These are phyloP conservation scores for Heracleum sosnowskyi DNA, from an alignment of 129 eudicot genomes.

Conservation along the genomic window DNA sequence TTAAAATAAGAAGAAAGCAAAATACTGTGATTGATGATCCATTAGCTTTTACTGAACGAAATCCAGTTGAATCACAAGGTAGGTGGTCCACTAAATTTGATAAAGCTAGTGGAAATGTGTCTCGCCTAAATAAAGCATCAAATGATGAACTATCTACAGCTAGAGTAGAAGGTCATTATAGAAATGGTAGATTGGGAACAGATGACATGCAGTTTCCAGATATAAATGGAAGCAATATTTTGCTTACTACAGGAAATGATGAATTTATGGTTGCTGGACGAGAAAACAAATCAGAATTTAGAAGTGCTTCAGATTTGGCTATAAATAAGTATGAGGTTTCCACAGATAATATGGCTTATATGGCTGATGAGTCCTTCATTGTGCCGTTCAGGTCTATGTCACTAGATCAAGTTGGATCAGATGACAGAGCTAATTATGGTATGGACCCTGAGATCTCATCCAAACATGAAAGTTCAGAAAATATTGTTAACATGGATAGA, in stretches of 20 bases:
- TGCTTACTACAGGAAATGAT: constrained; percentile 40
- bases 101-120: constrained; percentile 22
- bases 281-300: constrained; percentile 25
- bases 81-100: constrained; percentile 18
- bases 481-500: constrained; percentile 19
- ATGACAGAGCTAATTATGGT: constrained; percentile 38
- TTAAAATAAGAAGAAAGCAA: constrained; percentile 39
- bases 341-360: constrained; percentile 22
- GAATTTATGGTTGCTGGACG: constrained; percentile 42
- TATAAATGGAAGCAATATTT: constrained; percentile 43
- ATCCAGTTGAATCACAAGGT: constrained; percentile 23
- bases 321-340: constrained; percentile 36
- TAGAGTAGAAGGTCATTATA: constrained; percentile 15
- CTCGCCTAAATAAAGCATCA: constrained; percentile 20
- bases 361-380: constrained; percentile 55
- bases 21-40: constrained; percentile 39
- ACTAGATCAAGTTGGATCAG: constrained; percentile 39
- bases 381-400: constrained; percentile 62
- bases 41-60: constrained; percentile 33
- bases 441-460: constrained; percentile 54
- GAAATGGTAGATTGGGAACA: constrained; percentile 18
- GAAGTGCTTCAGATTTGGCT: constrained; percentile 39
- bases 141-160: constrained; percentile 20
- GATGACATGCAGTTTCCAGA: constrained; percentile 40
- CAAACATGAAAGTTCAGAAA: constrained; percentile 26